Percentiles rank a stretch among this genome's conserved stretches.
phyloP scores from a whole-genome alignment of 2,329 filamentous ascomycete species.

The Pseudopyricularia cyperi region DNA sequence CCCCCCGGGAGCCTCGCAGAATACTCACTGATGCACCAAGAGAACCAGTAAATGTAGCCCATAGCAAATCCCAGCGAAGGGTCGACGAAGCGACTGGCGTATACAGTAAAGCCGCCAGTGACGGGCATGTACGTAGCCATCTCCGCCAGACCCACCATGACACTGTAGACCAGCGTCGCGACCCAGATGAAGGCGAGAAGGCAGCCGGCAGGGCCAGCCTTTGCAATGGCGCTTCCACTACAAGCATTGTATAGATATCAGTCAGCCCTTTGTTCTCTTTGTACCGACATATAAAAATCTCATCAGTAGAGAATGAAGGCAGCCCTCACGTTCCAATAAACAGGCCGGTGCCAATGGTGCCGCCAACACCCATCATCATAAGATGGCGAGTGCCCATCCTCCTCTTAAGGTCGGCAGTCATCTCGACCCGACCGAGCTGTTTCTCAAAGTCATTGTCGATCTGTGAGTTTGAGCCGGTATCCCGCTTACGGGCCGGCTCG shows the following conservation, averaged over 20 bases:
- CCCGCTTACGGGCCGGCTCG: neutral
- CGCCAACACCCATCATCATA: conserved; percentile 53
- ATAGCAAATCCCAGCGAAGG: conserved; percentile 62
- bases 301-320: neutral
- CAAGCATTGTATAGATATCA: neutral
- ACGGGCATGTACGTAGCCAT: conserved; percentile 71
- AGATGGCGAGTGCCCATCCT: conserved; percentile 48
- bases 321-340: conserved; percentile 33
- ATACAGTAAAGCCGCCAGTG: conserved; percentile 62
- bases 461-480: neutral
- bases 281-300: too few species aligned
- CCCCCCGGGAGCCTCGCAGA: neutral
- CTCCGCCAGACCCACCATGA: conserved; percentile 59
- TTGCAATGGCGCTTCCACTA: conserved; percentile 38
- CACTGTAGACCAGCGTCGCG: conserved; percentile 59
- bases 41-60: conserved; percentile 78
- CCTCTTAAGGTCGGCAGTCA: conserved; percentile 25
- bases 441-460: conserved; percentile 1
- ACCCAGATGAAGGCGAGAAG: conserved; percentile 58
- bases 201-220: conserved; percentile 51
- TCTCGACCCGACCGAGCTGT: conserved; percentile 1
- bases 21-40: conserved; percentile 22
- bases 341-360: conserved; percentile 46
- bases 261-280: too few species aligned
- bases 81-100: conserved; percentile 63